Evolutionary conservation across 352 stramenopile genomes (phyloP).

Genomic region (Globisporangium recalcitrans): DNA sequence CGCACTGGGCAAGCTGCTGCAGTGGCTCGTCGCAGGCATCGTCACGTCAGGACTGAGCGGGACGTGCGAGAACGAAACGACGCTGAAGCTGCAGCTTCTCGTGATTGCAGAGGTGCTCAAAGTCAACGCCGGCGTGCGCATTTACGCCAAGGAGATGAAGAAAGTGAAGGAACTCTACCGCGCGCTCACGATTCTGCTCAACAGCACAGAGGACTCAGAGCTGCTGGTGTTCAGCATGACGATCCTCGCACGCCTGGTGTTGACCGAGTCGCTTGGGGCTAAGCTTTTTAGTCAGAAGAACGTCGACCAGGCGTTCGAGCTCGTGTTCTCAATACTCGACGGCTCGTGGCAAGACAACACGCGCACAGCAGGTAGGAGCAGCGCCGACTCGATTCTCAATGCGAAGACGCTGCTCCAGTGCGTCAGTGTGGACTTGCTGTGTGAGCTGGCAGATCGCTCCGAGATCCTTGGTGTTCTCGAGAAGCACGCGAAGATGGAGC

Average conservation of each 20-base stretch:
- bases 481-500: conserved; percentile 39
- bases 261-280: conserved; percentile 63
- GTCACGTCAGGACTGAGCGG: conserved; percentile 35
- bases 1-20: conserved; percentile 56
- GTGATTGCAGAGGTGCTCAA: conserved; percentile 65
- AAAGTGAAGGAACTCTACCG: conserved; percentile 80
- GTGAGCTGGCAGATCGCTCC: conserved; percentile 49
- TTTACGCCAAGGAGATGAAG: conserved; percentile 76
- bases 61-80: conserved; percentile 36
- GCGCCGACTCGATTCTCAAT: conserved; percentile 28
- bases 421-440: conserved; percentile 62
- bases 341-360: conserved; percentile 39
- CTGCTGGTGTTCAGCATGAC: conserved; percentile 75
- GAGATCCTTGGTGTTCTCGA: conserved; percentile 55
- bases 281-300: conserved; percentile 85
- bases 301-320: conserved; percentile 61
- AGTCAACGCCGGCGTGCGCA: conserved; percentile 60
- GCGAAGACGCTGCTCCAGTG: conserved; percentile 40
- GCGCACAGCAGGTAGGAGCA: conserved; percentile 1
- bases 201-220: conserved; percentile 69
- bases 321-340: conserved; percentile 70
- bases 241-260: conserved; percentile 67
- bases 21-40: conserved; percentile 54
- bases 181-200: conserved; percentile 74
- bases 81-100: conserved; percentile 67